phyloP scores from a whole-genome alignment of 2,329 filamentous ascomycete genomes.

The Pseudocercospora vitis region DNA sequence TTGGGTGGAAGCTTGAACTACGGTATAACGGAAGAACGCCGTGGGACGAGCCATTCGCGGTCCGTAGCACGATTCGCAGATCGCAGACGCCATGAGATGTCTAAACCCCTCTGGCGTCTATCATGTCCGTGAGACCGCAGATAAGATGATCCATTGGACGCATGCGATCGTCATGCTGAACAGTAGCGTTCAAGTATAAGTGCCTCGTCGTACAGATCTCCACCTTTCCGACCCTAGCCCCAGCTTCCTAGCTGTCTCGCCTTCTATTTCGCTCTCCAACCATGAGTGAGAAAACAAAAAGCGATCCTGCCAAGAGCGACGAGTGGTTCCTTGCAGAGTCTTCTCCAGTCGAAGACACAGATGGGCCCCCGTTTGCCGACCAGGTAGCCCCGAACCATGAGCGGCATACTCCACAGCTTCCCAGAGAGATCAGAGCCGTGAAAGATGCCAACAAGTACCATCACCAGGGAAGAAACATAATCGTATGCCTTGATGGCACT shows the following conservation, averaged over 20 bases:
- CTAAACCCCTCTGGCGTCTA: neutral
- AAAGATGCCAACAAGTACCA: constrained; percentile 27
- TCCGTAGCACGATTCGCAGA: neutral
- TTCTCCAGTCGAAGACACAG: neutral
- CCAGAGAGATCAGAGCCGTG: constrained; percentile 35
- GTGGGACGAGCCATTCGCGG: constrained; percentile 4
- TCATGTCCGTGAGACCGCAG: constrained; percentile 1
- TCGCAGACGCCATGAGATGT: neutral
- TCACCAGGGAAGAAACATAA: constrained; percentile 36
- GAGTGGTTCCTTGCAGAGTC: constrained; percentile 3
- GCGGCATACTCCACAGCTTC: constrained; percentile 22
- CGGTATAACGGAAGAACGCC: neutral
- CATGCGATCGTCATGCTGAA: constrained; percentile 5
- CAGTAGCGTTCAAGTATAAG: neutral
- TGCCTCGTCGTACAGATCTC: neutral
- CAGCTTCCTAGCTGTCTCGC: neutral
- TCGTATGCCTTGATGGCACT: constrained; percentile 49
- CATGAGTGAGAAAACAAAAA: constrained; percentile 3
- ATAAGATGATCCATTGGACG: neutral
- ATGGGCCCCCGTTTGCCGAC: neutral
- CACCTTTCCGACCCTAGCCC: neutral
- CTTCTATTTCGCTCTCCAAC: neutral
- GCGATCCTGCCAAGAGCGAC: neutral
- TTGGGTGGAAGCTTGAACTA: neutral
- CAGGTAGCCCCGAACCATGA: neutral